Percentiles rank a stretch among this genome's conserved stretches.
These are phyloP conservation scores for Kurtzmaniella quercitrusa DNA, from an alignment of 1,139 yeast species.

Conservation along the genomic window DNA sequence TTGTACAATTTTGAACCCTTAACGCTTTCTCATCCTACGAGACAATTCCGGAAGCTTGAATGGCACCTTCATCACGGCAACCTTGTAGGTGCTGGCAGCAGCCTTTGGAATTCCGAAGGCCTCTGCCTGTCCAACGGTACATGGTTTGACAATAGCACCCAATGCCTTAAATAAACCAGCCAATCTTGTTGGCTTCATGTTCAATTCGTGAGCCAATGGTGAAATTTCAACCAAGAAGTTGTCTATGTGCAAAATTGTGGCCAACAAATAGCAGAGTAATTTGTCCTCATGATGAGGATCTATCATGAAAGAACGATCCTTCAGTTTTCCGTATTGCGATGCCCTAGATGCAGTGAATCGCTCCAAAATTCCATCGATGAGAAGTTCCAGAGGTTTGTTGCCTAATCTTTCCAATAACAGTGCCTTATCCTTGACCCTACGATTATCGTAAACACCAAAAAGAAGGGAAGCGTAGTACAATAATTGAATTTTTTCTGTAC, in stretches of 20 bases:
- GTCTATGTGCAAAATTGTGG: conserved; percentile 70
- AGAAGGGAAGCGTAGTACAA: conserved; percentile 76
- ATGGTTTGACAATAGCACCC: conserved; percentile 76
- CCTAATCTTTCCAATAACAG: conserved; percentile 56
- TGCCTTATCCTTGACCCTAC: conserved; percentile 60
- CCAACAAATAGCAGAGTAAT: conserved; percentile 73
- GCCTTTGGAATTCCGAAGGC: conserved; percentile 73
- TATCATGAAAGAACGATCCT: conserved; percentile 66
- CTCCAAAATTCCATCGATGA: conserved; percentile 70
- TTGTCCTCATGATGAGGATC: conserved; percentile 90
- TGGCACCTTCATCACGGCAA: conserved; percentile 85
- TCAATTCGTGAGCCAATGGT: conserved; percentile 82
- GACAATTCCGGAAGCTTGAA: conserved; percentile 83
- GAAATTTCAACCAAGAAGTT: conserved; percentile 71
- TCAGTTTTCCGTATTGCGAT: conserved; percentile 66
- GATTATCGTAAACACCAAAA: conserved; percentile 72
- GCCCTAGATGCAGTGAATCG: conserved; percentile 67
- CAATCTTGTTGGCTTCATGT: conserved; percentile 74
- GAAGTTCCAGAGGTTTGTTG: conserved; percentile 63
- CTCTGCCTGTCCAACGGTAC: conserved; percentile 78
- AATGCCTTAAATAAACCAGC: conserved; percentile 68
- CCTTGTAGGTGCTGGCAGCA: conserved; percentile 63
- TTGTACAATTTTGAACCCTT: not conserved
- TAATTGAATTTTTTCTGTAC: conserved; percentile 59
- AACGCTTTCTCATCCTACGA: conserved; percentile 50